Base-by-base conservation (phyloP, 2,329 filamentous ascomycete genomes). In the Exophiala spinifera region DNA sequence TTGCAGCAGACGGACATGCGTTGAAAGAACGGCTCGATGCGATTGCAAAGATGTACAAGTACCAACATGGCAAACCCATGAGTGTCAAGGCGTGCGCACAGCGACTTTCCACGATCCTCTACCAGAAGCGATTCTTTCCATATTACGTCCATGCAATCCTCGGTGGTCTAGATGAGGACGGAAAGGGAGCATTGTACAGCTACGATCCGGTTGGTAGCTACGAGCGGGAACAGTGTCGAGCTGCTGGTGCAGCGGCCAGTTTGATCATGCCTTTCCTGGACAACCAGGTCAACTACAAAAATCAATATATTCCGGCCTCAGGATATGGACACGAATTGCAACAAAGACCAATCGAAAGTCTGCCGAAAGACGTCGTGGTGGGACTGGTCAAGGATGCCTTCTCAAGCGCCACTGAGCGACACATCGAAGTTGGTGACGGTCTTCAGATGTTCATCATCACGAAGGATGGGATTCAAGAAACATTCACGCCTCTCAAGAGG, bases 221-320 rank as follows among this genome's bases (percentile, higher is more conserved):
- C 76, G 94, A 99, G 80, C 81, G 94, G 63, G 94, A 99, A 76
- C 89, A 95, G 76, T 96, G 91, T 77, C 85, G 92, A 62, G 91
- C 94, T 33, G 94, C 89, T 39, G 94, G 94, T 66, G 91, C 94
- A 13, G 91, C 91, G 17, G 87, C 90, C 50, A 94, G 89, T 67
- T 77, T 99, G 73, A 99, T 99, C 75, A 99, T 96, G 89, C 94
- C 94, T 1, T 99, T 99, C 80, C 76, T 99, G 68, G 94, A 99
- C 74, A 99, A 99, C 73, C 95, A 99, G 76, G 94, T 99, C 78
- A 97, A 97, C 78, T 92, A 92, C 80, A 99, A 96, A 83, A 99
- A 99, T 73, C 92, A 96, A 78, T 95, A 96, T 71, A 80, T 94
- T 52, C 91, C 92, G 10, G 89, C 87, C 44, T 92, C 88, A 65